Percentiles rank a stretch among this genome's conserved stretches.
phyloP scores from a whole-genome alignment of 2,329 filamentous ascomycete genomes.

The Aspergillus brunneoviolaceus region DNA sequence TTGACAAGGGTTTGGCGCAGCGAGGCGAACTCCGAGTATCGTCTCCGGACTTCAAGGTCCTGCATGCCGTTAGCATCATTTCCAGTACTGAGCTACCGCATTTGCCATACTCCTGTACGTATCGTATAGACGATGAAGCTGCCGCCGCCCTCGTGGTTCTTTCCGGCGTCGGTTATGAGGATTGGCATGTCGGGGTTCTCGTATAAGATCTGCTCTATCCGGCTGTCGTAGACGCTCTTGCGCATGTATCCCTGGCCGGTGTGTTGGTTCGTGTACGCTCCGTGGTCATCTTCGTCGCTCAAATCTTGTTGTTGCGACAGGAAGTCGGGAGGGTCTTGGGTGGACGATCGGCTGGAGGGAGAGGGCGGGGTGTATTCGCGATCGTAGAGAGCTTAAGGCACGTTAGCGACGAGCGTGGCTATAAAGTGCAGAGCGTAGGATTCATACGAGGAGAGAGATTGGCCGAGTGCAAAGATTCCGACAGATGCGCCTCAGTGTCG shows the following conservation, averaged over 20 bases:
- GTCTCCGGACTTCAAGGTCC: slow-evolving; percentile 91
- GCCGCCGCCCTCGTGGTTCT: slow-evolving; percentile 87
- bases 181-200: slow-evolving; percentile 90
- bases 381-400: slow-evolving; percentile 55
- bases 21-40: slow-evolving; percentile 96
- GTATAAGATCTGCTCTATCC: slow-evolving; percentile 95
- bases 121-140: slow-evolving; percentile 98
- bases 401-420: slow-evolving; percentile 6
- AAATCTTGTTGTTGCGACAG: slow-evolving; percentile 54
- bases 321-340: slow-evolving; percentile 63
- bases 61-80: slow-evolving; percentile 38
- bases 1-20: slow-evolving; percentile 83
- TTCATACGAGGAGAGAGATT: slow-evolving; percentile 54
- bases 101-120: slow-evolving; percentile 72
- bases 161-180: slow-evolving; percentile 89
- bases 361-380: slow-evolving; percentile 65
- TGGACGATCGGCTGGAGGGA: slow-evolving; percentile 69
- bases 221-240: slow-evolving; percentile 87
- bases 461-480: slow-evolving; percentile 63
- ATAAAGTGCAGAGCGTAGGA: background rate
- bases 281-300: slow-evolving; percentile 60
- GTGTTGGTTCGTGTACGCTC: slow-evolving; percentile 51
- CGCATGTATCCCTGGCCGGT: slow-evolving; percentile 51
- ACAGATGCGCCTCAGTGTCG: slow-evolving; percentile 77
- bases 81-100: background rate